Conservation (phyloP, 2,329 filamentous ascomycete species). For the Aspergillus sp. region DNA sequence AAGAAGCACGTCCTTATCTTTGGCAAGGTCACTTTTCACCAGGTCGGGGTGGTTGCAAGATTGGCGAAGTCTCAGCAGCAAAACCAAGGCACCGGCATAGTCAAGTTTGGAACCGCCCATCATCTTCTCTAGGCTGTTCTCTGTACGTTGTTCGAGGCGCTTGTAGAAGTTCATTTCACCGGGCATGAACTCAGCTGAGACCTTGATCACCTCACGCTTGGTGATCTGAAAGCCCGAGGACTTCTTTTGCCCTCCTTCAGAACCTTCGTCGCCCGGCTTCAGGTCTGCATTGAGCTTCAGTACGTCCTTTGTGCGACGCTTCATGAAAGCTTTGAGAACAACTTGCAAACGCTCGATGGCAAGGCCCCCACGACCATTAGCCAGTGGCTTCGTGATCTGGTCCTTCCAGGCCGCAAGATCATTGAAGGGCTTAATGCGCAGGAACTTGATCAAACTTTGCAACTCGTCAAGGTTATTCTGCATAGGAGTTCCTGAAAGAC, state of each 20-base stretch:
- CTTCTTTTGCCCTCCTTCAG: constrained; percentile 49
- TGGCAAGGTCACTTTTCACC: constrained; percentile 77
- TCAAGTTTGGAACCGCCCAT: constrained; percentile 76
- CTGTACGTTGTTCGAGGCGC: constrained; percentile 76
- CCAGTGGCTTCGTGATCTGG: constrained; percentile 85
- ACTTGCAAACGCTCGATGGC: constrained; percentile 84
- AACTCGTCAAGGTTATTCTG: constrained; percentile 97
- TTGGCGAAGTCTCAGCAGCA: constrained; percentile 86
- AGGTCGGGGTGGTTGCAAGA: constrained; percentile 93
- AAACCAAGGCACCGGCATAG: constrained; percentile 89
- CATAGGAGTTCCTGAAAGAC: constrained; percentile 92
- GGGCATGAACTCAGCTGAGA: constrained; percentile 73
- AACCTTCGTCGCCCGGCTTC: constrained; percentile 63
- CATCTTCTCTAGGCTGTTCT: constrained; percentile 83
- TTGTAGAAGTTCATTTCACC: constrained; percentile 85
- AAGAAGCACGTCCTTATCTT: constrained; percentile 80
- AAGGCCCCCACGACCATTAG: constrained; percentile 81
- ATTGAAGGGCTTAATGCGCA: constrained; percentile 88
- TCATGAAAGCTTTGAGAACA: constrained; percentile 92
- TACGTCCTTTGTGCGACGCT: constrained; percentile 97
- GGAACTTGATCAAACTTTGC: constrained; percentile 87
- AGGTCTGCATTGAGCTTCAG: constrained; percentile 81
- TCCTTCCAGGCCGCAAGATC: constrained; percentile 85
- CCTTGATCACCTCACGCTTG: constrained; percentile 79
- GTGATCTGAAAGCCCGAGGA: constrained; percentile 80